phyloP scores from a whole-genome alignment of 2,329 filamentous ascomycete genomes.

The Microsporum audouinii region DNA sequence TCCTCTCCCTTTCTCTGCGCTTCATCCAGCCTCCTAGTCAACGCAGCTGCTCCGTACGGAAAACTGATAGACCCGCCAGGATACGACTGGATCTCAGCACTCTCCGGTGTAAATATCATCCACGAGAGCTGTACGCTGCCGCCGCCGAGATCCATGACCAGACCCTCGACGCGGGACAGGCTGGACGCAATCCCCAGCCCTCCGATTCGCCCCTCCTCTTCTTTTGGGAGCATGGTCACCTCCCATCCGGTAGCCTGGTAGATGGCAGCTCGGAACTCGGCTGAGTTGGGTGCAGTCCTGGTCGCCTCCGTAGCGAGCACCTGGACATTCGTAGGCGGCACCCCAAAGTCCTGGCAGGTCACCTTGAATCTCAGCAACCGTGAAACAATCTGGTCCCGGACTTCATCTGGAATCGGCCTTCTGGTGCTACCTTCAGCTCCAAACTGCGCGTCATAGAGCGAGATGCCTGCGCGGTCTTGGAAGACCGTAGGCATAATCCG shows the following conservation, averaged over 20 bases:
- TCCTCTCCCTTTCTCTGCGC: conserved; percentile 34
- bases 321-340: conserved; percentile 52
- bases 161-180: conserved; percentile 56
- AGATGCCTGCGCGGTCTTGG: conserved; percentile 67
- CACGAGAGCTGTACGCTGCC: conserved; percentile 60
- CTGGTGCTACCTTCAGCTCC: conserved; percentile 30
- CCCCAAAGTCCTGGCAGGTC: conserved; percentile 58
- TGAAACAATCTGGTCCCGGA: conserved; percentile 54
- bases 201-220: conserved; percentile 71
- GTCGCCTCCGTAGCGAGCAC: conserved; percentile 86
- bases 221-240: conserved; percentile 62
- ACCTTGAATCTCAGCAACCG: conserved; percentile 59
- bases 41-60: conserved; percentile 58
- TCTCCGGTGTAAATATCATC: conserved; percentile 39
- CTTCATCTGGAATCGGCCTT: conserved; percentile 45
- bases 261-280: conserved; percentile 56
- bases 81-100: conserved; percentile 42
- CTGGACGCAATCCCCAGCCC: conserved; percentile 72
- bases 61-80: conserved; percentile 51
- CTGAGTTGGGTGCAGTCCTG: conserved; percentile 63
- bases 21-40: conserved; percentile 45
- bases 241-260: conserved; percentile 51
- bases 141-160: conserved; percentile 81
- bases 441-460: conserved; percentile 70
- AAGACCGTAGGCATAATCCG: conserved; percentile 68